Evolutionary conservation across 257 asterid species (phyloP).

Genomic region (Agastache rugosa): DNA sequence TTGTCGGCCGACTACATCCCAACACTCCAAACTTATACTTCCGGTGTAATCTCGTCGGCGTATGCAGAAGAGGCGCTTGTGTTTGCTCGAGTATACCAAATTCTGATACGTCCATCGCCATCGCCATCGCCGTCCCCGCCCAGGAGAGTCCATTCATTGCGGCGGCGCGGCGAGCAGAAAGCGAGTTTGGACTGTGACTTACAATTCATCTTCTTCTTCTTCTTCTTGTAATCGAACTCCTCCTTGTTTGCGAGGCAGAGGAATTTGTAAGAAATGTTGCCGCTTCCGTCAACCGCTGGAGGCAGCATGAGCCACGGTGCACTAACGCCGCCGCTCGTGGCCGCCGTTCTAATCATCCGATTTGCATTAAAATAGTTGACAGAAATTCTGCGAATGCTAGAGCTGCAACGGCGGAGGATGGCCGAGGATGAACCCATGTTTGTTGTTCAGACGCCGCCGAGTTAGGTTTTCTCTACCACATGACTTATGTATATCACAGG

Average conservation of each 20-base stretch:
- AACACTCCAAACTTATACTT: background rate
- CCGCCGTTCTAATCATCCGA: too few relatives aligned
- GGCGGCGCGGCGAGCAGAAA: background rate
- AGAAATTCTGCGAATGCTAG: too few relatives aligned
- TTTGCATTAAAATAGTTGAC: too few relatives aligned
- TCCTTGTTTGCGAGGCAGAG: background rate
- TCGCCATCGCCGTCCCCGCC: background rate
- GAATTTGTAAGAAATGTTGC: background rate
- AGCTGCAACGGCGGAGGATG: background rate
- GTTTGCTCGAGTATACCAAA: background rate
- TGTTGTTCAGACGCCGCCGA: too few relatives aligned
- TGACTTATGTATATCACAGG: too few relatives aligned
- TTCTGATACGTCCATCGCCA: too few relatives aligned
- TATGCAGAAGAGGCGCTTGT: background rate
- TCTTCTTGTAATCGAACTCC: background rate
- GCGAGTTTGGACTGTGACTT: background rate
- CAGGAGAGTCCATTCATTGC: background rate
- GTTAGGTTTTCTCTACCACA: too few relatives aligned
- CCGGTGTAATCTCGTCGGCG: background rate
- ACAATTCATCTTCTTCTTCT: too few relatives aligned
- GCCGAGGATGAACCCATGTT: background rate
- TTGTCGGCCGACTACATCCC: background rate
- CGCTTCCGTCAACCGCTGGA: background rate
- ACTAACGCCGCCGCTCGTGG: too few relatives aligned
- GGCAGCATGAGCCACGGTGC: background rate